phyloP scores from a whole-genome alignment of 2,329 filamentous ascomycete genomes.

The Metarhizium album region DNA sequence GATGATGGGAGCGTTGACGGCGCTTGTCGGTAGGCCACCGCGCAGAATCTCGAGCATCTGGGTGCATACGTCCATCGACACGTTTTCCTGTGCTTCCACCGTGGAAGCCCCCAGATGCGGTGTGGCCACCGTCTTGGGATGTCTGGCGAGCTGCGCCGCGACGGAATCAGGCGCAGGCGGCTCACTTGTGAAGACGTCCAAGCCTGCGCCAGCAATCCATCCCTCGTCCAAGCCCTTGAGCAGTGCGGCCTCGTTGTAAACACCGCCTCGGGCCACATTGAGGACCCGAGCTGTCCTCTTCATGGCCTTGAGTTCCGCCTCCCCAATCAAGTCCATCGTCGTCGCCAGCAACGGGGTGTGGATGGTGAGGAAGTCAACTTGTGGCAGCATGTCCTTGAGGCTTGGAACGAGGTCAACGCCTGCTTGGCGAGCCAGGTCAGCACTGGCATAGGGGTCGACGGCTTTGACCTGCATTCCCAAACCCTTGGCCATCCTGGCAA shows the following conservation, averaged over 20 bases:
- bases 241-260: constrained; percentile 67
- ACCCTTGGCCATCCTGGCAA: constrained; percentile 68
- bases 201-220: constrained; percentile 63
- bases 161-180: constrained; percentile 46
- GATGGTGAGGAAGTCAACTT: constrained; percentile 67
- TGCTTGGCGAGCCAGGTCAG: constrained; percentile 56
- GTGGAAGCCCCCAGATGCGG: constrained; percentile 74
- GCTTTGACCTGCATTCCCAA: constrained; percentile 67
- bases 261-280: constrained; percentile 71
- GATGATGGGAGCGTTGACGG: constrained; percentile 74
- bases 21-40: constrained; percentile 62
- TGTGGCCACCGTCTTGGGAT: constrained; percentile 64
- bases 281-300: constrained; percentile 62
- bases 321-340: constrained; percentile 63
- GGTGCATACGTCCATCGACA: constrained; percentile 71
- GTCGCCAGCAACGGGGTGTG: constrained; percentile 72
- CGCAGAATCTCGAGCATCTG: constrained; percentile 65
- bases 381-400: constrained; percentile 49
- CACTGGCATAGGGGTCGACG: constrained; percentile 67
- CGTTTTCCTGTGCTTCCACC: constrained; percentile 74
- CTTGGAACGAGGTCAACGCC: constrained; percentile 52
- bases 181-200: constrained; percentile 72
- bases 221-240: constrained; percentile 59
- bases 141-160: constrained; percentile 52
- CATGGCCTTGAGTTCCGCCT: constrained; percentile 57